Evolutionary conservation across 495 filamentous ascomycete species (phyloP), one percentile per base, ranked within the genome.

Genomic region (Aspergillus leporis): DNA sequence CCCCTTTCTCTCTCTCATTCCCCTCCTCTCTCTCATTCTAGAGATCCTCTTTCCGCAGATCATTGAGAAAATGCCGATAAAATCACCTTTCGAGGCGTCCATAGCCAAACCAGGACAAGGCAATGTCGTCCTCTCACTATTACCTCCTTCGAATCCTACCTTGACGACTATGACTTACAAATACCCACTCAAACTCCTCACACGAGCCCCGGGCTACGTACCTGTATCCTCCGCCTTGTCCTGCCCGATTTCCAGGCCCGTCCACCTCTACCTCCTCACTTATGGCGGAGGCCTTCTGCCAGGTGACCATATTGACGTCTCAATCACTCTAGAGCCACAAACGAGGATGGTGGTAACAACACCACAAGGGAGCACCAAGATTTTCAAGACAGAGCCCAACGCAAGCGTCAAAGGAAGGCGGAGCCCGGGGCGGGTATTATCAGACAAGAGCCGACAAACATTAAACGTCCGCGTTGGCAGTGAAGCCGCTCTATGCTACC

Each of bases 221-320:
- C 67, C 70, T 10, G 65, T 73, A 21, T 58, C 72, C 8, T 61
- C 69, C 12, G 51, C 63, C 28, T 61, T 69, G 28, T 60, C 67
- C 40, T 66, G 67, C 51, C 67, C 66, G 51, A 41, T 56, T 45
- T 71, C 63, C 57, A 66, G 59, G 55, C 77, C 80, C 5, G 79
- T 81, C 72, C 72, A 90, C 83, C 73, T 93, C 41, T 97, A 97
- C 71, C 82, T 97, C 58, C 86, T 98, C 46, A 95, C 92, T 46
- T 98, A 98, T 66, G 94, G 94, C 57, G 94, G 94, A 46, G 94
- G 94, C 3, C 85, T 98, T 14, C 88, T 98, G 16, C 88, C 87
- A 5, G 90, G 91, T 31, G 94, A 98, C 72, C 75, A 82, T 58
- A 88, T 97, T 64, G 76, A 87, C 60, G 86, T 98, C 52, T 73